Evolutionary conservation across 371 early-diverging fungal species (phyloP).

Genomic region (Enterocytospora artemiae): DNA sequence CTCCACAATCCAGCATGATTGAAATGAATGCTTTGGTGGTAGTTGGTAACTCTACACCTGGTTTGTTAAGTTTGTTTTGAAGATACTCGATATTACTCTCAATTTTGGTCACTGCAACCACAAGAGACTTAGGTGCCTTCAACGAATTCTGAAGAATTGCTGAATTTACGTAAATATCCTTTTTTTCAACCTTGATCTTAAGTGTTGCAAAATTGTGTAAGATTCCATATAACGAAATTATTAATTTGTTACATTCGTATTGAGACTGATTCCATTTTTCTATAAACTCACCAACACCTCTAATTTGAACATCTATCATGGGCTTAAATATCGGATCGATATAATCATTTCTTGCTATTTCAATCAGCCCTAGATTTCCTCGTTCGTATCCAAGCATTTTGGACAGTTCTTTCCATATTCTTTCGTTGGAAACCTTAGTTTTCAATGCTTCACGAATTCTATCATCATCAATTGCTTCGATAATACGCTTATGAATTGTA

Average conservation of each 20-base stretch:
- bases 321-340: conserved; percentile 24
- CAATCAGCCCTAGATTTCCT: conserved; percentile 32
- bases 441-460: conserved; percentile 60
- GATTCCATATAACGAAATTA: neutral
- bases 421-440: conserved; percentile 78
- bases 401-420: conserved; percentile 79
- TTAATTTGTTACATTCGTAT: neutral
- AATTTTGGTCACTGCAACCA: conserved; percentile 9
- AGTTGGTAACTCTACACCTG: too few species aligned
- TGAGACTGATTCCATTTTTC: conserved; percentile 6
- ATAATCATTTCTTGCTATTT: conserved; percentile 31
- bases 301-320: conserved; percentile 2
- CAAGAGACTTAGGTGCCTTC: conserved; percentile 14
- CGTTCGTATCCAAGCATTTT: conserved; percentile 72
- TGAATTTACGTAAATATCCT: neutral
- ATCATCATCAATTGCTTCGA: conserved; percentile 58
- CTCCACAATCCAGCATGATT: conserved; percentile 17
- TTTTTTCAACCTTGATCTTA: neutral
- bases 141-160: conserved; percentile 8
- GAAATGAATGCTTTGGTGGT: conserved; percentile 11
- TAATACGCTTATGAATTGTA: conserved; percentile 64
- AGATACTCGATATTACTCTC: conserved; percentile 16
- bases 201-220: conserved; percentile 4
- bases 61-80: too few species aligned
- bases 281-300: neutral